These are phyloP conservation scores for Pseudogymnoascus sp. DNA, from an alignment of 2,329 filamentous ascomycete species.

Conservation along the genomic window DNA sequence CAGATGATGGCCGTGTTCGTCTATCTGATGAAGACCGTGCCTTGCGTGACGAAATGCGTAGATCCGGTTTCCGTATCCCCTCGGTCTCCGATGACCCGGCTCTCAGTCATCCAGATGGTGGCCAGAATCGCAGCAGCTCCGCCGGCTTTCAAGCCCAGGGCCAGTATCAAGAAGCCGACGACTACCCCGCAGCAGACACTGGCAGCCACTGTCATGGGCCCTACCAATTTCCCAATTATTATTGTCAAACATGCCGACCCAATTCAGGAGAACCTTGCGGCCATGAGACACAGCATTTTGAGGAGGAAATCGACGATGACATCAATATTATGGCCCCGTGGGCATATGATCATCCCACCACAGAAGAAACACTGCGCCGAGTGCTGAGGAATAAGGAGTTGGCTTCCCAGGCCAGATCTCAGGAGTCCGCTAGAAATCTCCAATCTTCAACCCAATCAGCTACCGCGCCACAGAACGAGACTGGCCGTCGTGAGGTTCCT, in stretches of 20 bases:
- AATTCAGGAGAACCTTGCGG: too few relatives aligned
- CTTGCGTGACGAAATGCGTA: not conserved
- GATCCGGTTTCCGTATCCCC: not conserved
- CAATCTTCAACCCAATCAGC: not conserved
- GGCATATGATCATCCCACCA: not conserved
- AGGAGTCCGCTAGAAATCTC: too few relatives aligned
- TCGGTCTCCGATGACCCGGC: not conserved
- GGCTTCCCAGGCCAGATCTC: not conserved
- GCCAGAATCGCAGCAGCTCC: not conserved
- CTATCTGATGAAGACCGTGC: not conserved
- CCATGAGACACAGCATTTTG: too few relatives aligned
- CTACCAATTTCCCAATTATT: too few relatives aligned
- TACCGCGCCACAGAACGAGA: not conserved
- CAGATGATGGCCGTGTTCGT: not conserved
- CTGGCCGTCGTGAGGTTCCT: not conserved
- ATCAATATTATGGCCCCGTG: not conserved
- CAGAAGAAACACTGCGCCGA: not conserved
- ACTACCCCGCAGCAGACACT: not conserved
- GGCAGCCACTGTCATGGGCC: not conserved
- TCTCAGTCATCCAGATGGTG: not conserved
- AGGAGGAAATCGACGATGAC: too few relatives aligned
- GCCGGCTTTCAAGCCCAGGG: not conserved
- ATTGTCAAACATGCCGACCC: too few relatives aligned
- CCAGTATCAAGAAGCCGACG: not conserved
- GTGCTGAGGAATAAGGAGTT: not conserved